Percentiles rank a stretch among this genome's conserved stretches.
These are phyloP conservation scores for Mortierella sp. DNA, from an alignment of 371 early-diverging fungal genomes.

Conservation along the genomic window DNA sequence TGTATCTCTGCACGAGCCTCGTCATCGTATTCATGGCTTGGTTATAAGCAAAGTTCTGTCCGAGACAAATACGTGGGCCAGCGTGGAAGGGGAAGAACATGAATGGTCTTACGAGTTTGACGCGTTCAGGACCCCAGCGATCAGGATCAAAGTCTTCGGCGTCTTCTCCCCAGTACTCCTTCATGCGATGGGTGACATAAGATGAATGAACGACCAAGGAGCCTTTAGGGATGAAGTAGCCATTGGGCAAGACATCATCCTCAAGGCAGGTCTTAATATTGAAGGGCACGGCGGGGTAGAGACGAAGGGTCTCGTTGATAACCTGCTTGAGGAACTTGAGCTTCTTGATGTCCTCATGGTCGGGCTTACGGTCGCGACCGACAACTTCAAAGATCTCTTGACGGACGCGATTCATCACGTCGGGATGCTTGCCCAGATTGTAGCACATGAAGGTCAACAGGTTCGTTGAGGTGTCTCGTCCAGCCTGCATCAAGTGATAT, in stretches of 20 bases:
- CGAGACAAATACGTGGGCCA: slow-evolving; percentile 51
- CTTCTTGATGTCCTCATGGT: slow-evolving; percentile 51
- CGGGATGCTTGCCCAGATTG: slow-evolving; percentile 58
- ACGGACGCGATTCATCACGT: slow-evolving; percentile 55
- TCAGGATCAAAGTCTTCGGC: slow-evolving; percentile 70
- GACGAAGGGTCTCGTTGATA: slow-evolving; percentile 59
- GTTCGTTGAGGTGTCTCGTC: slow-evolving; percentile 67
- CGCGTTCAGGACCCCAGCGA: slow-evolving; percentile 63
- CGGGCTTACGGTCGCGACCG: slow-evolving; percentile 46
- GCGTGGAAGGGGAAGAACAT: slow-evolving; percentile 57
- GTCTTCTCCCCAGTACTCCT: slow-evolving; percentile 73
- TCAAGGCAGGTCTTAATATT: slow-evolving; percentile 55
- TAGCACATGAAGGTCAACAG: slow-evolving; percentile 58
- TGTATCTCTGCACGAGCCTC: slow-evolving; percentile 32
- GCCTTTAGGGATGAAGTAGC: slow-evolving; percentile 66
- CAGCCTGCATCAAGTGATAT: slow-evolving; percentile 58
- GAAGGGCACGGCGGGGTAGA: slow-evolving; percentile 56
- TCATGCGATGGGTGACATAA: slow-evolving; percentile 60
- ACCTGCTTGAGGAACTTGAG: slow-evolving; percentile 59
- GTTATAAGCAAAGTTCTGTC: slow-evolving; percentile 55
- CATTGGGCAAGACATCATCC: slow-evolving; percentile 60
- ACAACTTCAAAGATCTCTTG: slow-evolving; percentile 61
- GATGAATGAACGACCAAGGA: slow-evolving; percentile 59
- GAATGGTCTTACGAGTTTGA: slow-evolving; percentile 49
- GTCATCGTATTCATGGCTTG: slow-evolving; percentile 52